Evolutionary conservation across 352 stramenopile species (phyloP).

Genomic region (Poterioochromonas sp.): DNA sequence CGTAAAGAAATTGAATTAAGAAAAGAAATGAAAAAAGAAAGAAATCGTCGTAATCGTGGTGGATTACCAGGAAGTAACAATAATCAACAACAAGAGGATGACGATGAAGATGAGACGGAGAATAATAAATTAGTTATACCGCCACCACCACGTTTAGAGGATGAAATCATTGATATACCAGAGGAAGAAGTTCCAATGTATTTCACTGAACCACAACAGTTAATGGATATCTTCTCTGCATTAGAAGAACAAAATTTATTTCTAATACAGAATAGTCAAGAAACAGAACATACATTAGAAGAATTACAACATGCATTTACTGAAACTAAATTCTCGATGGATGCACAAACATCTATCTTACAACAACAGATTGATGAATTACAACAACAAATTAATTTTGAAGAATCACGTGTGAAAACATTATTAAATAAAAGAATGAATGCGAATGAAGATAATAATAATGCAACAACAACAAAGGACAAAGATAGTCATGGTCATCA

Average conservation of each 20-base stretch:
- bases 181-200: conserved; percentile 85
- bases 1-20: conserved; percentile 34
- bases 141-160: conserved; percentile 41
- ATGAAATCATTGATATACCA: conserved; percentile 47
- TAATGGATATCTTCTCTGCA: conserved; percentile 81
- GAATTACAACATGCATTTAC: conserved; percentile 79
- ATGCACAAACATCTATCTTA: conserved; percentile 52
- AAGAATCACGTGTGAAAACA: conserved; percentile 68
- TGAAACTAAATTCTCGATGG: conserved; percentile 42
- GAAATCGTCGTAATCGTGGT: conserved; percentile 38
- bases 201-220: conserved; percentile 78
- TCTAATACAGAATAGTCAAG: conserved; percentile 86
- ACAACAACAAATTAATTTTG: conserved; percentile 65
- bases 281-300: conserved; percentile 84
- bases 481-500: conserved; percentile 73
- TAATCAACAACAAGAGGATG: background rate
- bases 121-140: conserved; percentile 28
- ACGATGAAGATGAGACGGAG: background rate
- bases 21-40: conserved; percentile 35
- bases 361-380: conserved; percentile 77
- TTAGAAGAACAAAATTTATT: conserved; percentile 90
- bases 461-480: conserved; percentile 47
- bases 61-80: conserved; percentile 18
- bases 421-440: conserved; percentile 57
- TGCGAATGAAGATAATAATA: conserved; percentile 71